phyloP scores from a whole-genome alignment of 495 filamentous ascomycete genomes.

The Lepidopterella palustris region DNA sequence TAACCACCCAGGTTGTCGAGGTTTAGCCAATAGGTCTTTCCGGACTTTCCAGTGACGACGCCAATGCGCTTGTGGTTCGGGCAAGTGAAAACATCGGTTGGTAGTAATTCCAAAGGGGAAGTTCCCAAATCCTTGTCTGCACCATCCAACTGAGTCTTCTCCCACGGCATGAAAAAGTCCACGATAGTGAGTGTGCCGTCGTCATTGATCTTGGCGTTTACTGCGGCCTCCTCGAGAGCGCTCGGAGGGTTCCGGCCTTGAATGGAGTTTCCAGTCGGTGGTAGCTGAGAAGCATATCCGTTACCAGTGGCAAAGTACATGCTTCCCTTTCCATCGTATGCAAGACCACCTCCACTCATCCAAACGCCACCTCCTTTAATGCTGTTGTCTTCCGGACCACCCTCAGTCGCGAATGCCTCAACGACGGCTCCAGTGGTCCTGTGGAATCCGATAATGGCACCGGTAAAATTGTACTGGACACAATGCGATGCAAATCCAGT shows the following conservation, averaged over 20 bases:
- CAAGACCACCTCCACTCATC: slow-evolving; percentile 38
- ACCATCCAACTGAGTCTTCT: slow-evolving; percentile 39
- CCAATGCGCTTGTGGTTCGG: slow-evolving; percentile 37
- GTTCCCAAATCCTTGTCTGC: slow-evolving; percentile 45
- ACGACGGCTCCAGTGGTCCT: slow-evolving; percentile 40
- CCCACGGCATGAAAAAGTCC: slow-evolving; percentile 42
- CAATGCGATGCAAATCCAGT: slow-evolving; percentile 45
- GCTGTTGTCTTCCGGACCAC: slow-evolving; percentile 25
- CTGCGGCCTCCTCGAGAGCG: slow-evolving; percentile 41
- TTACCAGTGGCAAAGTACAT: slow-evolving; percentile 44
- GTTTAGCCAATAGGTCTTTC: slow-evolving; percentile 44
- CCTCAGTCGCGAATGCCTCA: slow-evolving; percentile 39
- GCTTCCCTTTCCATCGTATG: slow-evolving; percentile 36
- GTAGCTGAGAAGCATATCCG: slow-evolving; percentile 39
- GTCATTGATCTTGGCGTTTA: slow-evolving; percentile 38
- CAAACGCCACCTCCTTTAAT: slow-evolving; percentile 37
- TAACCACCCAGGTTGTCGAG: slow-evolving; percentile 46
- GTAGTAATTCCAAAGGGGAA: slow-evolving; percentile 36
- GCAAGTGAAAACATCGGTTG: slow-evolving; percentile 36
- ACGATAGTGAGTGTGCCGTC: slow-evolving; percentile 37
- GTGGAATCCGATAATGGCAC: slow-evolving; percentile 44
- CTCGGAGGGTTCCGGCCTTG: slow-evolving; percentile 39
- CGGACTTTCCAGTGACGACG: slow-evolving; percentile 42
- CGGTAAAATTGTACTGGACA: slow-evolving; percentile 45
- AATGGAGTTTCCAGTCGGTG: slow-evolving; percentile 31